These are phyloP conservation scores for Wickerhamiella hasegawae DNA, from an alignment of 805 yeast genomes.

Conservation along the genomic window DNA sequence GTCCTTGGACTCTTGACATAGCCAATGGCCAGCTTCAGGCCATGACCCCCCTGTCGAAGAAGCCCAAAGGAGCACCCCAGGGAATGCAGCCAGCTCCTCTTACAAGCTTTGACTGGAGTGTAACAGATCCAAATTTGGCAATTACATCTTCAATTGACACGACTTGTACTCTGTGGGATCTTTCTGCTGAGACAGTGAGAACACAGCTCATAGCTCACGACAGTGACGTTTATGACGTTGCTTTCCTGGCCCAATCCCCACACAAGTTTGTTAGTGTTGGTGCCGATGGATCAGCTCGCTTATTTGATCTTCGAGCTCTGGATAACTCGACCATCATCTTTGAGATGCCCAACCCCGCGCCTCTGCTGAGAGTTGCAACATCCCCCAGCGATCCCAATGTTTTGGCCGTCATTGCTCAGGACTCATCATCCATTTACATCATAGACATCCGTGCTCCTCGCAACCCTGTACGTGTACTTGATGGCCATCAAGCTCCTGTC, in stretches of 20 bases:
- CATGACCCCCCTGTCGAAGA: slow-evolving; percentile 27
- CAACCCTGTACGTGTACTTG: slow-evolving; percentile 51
- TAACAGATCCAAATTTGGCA: slow-evolving; percentile 46
- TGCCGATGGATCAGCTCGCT: slow-evolving; percentile 85
- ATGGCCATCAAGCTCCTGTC: slow-evolving; percentile 51
- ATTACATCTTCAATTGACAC: slow-evolving; percentile 88
- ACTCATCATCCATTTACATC: slow-evolving; percentile 47
- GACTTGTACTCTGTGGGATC: slow-evolving; percentile 94
- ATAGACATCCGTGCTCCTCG: slow-evolving; percentile 86
- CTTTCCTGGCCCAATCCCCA: slow-evolving; percentile 57
- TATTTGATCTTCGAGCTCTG: slow-evolving; percentile 74
- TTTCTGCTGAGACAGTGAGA: slow-evolving; percentile 50
- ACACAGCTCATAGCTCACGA: slow-evolving; percentile 96
- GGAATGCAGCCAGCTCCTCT: slow-evolving; percentile 46
- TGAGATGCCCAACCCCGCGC: slow-evolving; percentile 48
- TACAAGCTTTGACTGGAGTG: slow-evolving; percentile 89
- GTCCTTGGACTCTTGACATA: slow-evolving; percentile 40
- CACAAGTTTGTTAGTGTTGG: slow-evolving; percentile 84
- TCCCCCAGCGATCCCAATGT: slow-evolving; percentile 69
- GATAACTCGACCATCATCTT: slow-evolving; percentile 92
- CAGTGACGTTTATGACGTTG: slow-evolving; percentile 83
- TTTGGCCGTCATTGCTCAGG: slow-evolving; percentile 66
- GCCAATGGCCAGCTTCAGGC: slow-evolving; percentile 23
- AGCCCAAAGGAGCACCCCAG: slow-evolving; percentile 29
- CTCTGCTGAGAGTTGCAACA: slow-evolving; percentile 61